Evolutionary conservation across 2,329 filamentous ascomycete genomes (phyloP).

Genomic region (Cadophora luteo-olivacea): DNA sequence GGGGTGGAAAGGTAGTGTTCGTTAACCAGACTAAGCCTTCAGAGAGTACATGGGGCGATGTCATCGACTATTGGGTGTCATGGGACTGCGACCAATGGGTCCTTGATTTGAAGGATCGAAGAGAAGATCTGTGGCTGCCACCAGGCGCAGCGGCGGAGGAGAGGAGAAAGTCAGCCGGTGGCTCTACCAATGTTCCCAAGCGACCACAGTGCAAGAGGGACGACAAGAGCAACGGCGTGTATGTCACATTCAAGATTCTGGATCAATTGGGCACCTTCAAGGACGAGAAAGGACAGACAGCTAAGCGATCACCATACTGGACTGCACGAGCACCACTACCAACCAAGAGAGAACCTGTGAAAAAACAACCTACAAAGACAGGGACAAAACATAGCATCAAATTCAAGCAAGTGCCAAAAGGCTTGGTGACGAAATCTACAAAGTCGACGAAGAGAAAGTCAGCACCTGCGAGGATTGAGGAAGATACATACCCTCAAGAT

Average conservation of each 20-base stretch:
- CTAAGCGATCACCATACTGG: slow-evolving; percentile 33
- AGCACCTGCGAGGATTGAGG: background rate
- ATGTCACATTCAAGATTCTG: slow-evolving; percentile 42
- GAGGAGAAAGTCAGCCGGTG: slow-evolving; percentile 26
- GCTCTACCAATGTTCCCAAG: slow-evolving; percentile 14
- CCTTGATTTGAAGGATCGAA: slow-evolving; percentile 55
- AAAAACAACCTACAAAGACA: slow-evolving; percentile 17
- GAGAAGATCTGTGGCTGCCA: slow-evolving; percentile 43
- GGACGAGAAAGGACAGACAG: slow-evolving; percentile 31
- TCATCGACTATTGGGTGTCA: slow-evolving; percentile 76
- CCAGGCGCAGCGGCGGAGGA: slow-evolving; percentile 33
- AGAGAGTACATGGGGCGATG: slow-evolving; percentile 74
- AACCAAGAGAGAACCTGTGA: slow-evolving; percentile 17
- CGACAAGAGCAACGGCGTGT: slow-evolving; percentile 41
- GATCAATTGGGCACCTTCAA: slow-evolving; percentile 35
- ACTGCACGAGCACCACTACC: slow-evolving; percentile 26
- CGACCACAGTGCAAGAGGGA: slow-evolving; percentile 39
- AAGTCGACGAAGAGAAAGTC: slow-evolving; percentile 19
- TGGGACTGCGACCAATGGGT: slow-evolving; percentile 82
- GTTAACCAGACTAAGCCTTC: slow-evolving; percentile 76
- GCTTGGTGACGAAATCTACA: slow-evolving; percentile 21
- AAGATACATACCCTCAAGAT: slow-evolving; percentile 11
- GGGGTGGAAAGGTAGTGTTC: slow-evolving; percentile 73
- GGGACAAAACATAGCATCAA: slow-evolving; percentile 3
- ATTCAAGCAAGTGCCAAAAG: background rate